Percentiles rank a stretch among this genome's conserved stretches.
Conservation (phyloP, 2,329 filamentous ascomycete genomes). For the Curvularia spicifera region DNA sequence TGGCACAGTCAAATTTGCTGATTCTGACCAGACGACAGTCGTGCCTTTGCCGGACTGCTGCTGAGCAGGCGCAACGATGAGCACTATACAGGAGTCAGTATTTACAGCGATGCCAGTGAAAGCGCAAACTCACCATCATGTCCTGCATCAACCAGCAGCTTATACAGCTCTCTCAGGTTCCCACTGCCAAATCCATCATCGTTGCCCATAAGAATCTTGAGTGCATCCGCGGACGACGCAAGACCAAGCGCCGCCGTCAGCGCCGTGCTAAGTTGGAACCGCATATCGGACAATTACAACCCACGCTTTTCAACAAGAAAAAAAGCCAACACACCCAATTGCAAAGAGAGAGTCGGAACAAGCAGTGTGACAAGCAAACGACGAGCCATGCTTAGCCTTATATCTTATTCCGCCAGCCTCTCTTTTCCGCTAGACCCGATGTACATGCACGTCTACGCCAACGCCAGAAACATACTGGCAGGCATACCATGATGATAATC, state of each 20-base stretch:
- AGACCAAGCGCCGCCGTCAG: slow-evolving; percentile 29
- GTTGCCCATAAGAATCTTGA: slow-evolving; percentile 50
- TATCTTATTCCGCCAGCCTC: neutral
- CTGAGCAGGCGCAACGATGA: slow-evolving; percentile 52
- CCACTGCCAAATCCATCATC: slow-evolving; percentile 51
- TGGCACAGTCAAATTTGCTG: slow-evolving; percentile 51
- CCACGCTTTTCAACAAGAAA: neutral
- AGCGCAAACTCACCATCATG: slow-evolving; percentile 30
- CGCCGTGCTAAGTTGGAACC: slow-evolving; percentile 20
- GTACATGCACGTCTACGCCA: neutral
- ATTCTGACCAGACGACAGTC: slow-evolving; percentile 53
- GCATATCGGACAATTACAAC: slow-evolving; percentile 17
- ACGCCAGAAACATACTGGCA: neutral
- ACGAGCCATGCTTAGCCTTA: neutral
- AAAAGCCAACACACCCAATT: neutral
- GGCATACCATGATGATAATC: slow-evolving; percentile 1
- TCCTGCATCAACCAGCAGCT: slow-evolving; percentile 34
- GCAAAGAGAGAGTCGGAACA: neutral
- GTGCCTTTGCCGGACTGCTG: slow-evolving; percentile 57
- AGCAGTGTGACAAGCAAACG: neutral
- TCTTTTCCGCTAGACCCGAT: neutral
- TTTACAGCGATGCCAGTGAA: neutral
- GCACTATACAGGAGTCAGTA: slow-evolving; percentile 33
- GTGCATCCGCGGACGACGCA: slow-evolving; percentile 22
- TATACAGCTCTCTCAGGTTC: slow-evolving; percentile 46